These are phyloP conservation scores for Talaromyces pinophilus DNA, from an alignment of 2,329 filamentous ascomycete genomes.

Conservation along the genomic window DNA sequence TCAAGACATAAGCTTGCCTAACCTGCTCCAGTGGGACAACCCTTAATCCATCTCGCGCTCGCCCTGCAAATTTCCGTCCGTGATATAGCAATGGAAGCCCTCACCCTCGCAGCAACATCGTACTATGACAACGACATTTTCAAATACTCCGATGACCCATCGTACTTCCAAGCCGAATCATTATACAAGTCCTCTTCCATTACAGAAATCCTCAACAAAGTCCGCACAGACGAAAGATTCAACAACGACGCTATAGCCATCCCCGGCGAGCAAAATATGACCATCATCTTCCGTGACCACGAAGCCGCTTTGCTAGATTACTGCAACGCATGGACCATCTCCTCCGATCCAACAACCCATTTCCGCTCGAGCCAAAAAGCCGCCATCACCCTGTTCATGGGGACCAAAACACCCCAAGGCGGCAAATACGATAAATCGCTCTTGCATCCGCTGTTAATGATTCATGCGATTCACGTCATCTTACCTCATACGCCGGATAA, in stretches of 20 bases:
- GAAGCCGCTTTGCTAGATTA: slow-evolving; percentile 76
- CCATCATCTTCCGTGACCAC: slow-evolving; percentile 66
- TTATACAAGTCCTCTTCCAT: slow-evolving; percentile 63
- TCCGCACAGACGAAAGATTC: slow-evolving; percentile 70
- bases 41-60: slow-evolving; percentile 93
- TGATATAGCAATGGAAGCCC: slow-evolving; percentile 84
- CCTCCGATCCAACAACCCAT: slow-evolving; percentile 65
- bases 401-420: slow-evolving; percentile 29
- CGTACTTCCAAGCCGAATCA: slow-evolving; percentile 65
- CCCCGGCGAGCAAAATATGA: slow-evolving; percentile 64
- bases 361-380: slow-evolving; percentile 69
- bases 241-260: slow-evolving; percentile 61
- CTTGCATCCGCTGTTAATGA: slow-evolving; percentile 78
- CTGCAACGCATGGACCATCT: slow-evolving; percentile 83
- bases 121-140: slow-evolving; percentile 57
- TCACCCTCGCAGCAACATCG: slow-evolving; percentile 66
- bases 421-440: slow-evolving; percentile 76
- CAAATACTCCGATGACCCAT: slow-evolving; percentile 68
- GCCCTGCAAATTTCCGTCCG: slow-evolving; percentile 84
- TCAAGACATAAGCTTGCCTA: background rate
- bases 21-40: slow-evolving; percentile 69
- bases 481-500: slow-evolving; percentile 73
- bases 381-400: slow-evolving; percentile 50
- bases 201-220: slow-evolving; percentile 68
- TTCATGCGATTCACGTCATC: slow-evolving; percentile 83